A percentile compares a stretch with the other conserved stretches of the same genome.
Evolutionary conservation across 495 filamentous ascomycete species (phyloP).

Genomic region (Recurvomyces mirabilis): DNA sequence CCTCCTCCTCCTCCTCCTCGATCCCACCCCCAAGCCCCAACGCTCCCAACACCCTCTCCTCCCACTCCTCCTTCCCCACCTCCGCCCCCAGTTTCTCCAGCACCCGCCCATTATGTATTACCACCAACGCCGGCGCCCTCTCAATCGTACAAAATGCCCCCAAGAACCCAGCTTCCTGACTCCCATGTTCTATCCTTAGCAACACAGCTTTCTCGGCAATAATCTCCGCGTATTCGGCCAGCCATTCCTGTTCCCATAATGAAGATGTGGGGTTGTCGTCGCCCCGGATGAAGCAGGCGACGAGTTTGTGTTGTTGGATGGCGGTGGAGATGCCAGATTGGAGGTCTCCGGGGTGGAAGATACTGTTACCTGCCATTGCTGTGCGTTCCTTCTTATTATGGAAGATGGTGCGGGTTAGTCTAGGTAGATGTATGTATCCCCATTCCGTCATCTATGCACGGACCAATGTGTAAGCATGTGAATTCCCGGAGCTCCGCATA

Average conservation of each 20-base stretch:
- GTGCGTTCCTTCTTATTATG: no score
- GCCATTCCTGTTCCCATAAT: conserved; percentile 74
- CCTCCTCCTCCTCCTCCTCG: conserved; percentile 2
- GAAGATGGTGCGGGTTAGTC: no score
- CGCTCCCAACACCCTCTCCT: conserved; percentile 7
- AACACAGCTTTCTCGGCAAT: conserved; percentile 50
- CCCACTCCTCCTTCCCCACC: conserved; percentile 11
- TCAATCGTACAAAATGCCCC: conserved; percentile 67
- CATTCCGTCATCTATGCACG: no score
- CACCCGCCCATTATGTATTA: conserved; percentile 44
- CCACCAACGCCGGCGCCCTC: conserved; percentile 59
- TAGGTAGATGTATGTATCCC: no score
- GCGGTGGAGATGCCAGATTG: conserved; percentile 69
- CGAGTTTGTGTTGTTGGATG: conserved; percentile 50
- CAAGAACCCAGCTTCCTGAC: conserved; percentile 68
- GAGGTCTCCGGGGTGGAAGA: conserved; percentile 73
- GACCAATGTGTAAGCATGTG: no score
- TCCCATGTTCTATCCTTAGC: conserved; percentile 56
- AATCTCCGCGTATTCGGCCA: conserved; percentile 41
- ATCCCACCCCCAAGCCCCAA: conserved; percentile 1
- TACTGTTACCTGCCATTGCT: no score
- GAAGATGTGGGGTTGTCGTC: conserved; percentile 37
- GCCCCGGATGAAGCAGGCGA: conserved; percentile 58
- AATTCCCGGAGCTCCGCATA: not conserved
- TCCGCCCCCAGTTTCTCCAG: conserved; percentile 13